Evolutionary conservation across 2,329 filamentous ascomycete genomes (phyloP).

Genomic region (Westerdykella ornata): DNA sequence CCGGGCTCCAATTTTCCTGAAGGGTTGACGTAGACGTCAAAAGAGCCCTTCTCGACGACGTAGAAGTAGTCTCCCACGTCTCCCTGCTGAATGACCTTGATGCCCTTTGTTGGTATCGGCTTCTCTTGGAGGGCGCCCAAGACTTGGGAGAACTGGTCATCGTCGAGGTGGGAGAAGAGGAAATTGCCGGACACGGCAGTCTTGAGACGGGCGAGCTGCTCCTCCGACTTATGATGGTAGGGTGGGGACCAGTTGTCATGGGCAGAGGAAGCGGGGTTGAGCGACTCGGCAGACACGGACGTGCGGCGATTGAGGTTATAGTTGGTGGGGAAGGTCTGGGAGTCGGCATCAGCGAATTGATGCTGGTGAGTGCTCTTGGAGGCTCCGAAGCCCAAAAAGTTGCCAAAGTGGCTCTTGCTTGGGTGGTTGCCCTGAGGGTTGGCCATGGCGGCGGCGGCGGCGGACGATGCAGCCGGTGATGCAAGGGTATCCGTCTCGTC

Average conservation of each 20-base stretch:
- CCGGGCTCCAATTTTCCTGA: slow-evolving; percentile 73
- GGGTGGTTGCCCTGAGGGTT: slow-evolving; percentile 36
- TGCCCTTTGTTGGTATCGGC: slow-evolving; percentile 83
- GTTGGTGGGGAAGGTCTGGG: slow-evolving; percentile 75
- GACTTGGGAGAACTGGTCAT: slow-evolving; percentile 82
- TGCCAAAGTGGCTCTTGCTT: slow-evolving; percentile 39
- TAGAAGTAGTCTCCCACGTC: slow-evolving; percentile 98
- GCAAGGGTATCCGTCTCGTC: slow-evolving; percentile 71
- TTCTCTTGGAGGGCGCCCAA: slow-evolving; percentile 90
- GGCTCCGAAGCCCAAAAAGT: slow-evolving; percentile 32
- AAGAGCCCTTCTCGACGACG: slow-evolving; percentile 82
- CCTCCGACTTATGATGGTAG: slow-evolving; percentile 70
- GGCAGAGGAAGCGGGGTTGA: slow-evolving; percentile 77
- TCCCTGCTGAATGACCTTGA: slow-evolving; percentile 88
- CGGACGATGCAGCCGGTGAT: slow-evolving; percentile 58
- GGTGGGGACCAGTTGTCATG: slow-evolving; percentile 90
- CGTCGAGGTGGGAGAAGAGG: slow-evolving; percentile 87
- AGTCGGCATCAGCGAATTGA: slow-evolving; percentile 45
- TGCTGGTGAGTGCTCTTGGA: slow-evolving; percentile 34
- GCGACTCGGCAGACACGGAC: slow-evolving; percentile 91
- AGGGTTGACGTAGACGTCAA: slow-evolving; percentile 84
- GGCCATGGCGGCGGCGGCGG: slow-evolving; percentile 39
- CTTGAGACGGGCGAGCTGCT: slow-evolving; percentile 74
- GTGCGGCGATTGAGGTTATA: slow-evolving; percentile 92
- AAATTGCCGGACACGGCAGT: slow-evolving; percentile 83